Base-by-base conservation (phyloP, 352 stramenopile species). In the Pythium sp. region DNA sequence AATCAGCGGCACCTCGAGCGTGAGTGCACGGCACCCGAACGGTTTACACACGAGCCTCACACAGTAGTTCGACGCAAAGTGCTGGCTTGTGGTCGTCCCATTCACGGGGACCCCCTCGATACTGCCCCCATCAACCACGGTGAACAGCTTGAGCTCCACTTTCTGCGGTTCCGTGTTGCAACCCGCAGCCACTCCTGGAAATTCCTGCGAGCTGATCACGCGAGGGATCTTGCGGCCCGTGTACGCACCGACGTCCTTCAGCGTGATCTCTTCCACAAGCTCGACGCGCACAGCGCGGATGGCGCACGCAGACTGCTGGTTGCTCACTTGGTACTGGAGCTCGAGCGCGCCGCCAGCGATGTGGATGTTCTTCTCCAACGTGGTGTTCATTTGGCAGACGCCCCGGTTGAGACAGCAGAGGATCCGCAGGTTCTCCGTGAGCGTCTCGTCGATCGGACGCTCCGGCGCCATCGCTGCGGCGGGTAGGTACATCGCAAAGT, bases 391-490 rank as follows among this genome's bases (percentile, higher is more conserved):
- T 5, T 60, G 57, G 30, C 32, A 65, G 15, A 64, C 30, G 26
- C 65, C 65, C 6, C 57, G 57, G 11, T 46, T 51, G 8, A 70
- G 30, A 26, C 65, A 70, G 46, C 57, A 70, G 14, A 70, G 65
- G 18, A 70, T 22, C 14, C 57, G 65, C n/a, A 70, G 34, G 5
- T 65, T 64, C 65, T 65, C 46, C 2, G 30, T 59, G 28, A 54
- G 51, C 22, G 28, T 65, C 26, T 65, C 43, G 58, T 61, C n/a
- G 8, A 70, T 38, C n/a, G 36, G 32, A 3, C 57, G 65, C 24
- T 60, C 32, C 11, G 57, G 43, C 0, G 30, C 46, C 18, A 58
- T 51, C 20, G 49, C 58, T 22, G 58, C 46, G 11, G 57, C 65
- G 2, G 65, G 46, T 0, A 59, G 15, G 49, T 70, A 65, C 15